These are phyloP conservation scores for Fremontodendron californicum DNA, from an alignment of 345 rosid species.

Conservation along the genomic window DNA sequence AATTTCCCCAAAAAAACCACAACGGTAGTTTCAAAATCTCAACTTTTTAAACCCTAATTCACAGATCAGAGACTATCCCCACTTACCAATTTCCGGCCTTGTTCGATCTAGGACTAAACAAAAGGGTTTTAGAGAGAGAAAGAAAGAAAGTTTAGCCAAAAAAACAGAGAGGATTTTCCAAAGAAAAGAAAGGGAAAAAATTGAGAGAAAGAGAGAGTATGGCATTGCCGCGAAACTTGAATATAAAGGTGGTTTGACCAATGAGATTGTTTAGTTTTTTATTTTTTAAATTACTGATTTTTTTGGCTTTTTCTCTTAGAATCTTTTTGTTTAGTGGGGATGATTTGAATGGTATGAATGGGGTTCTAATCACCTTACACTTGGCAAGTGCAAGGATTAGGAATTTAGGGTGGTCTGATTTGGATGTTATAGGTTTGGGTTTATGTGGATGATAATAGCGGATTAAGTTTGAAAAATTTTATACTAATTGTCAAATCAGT, in stretches of 20 bases:
- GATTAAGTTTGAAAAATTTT: slow-evolving; percentile 13
- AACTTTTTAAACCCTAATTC: slow-evolving; percentile 16
- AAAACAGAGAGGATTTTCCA: background rate
- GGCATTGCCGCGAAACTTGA: slow-evolving; percentile 83
- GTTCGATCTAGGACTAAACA: background rate
- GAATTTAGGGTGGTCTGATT: background rate
- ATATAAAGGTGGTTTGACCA: slow-evolving; percentile 37
- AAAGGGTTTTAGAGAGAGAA: background rate
- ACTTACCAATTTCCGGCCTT: background rate
- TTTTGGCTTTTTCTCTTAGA: background rate
- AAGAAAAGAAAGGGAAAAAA: background rate
- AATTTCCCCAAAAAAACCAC: background rate
- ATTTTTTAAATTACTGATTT: background rate
- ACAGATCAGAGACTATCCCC: slow-evolving; percentile 1
- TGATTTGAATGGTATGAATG: too few species aligned
- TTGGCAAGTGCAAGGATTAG: background rate
- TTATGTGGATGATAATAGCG: background rate
- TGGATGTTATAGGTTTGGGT: background rate
- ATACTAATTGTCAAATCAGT: background rate
- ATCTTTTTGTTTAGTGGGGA: background rate
- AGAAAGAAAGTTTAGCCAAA: background rate
- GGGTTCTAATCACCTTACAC: background rate
- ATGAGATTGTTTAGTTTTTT: slow-evolving; percentile 13
- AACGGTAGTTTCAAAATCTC: background rate
- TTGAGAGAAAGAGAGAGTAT: slow-evolving; percentile 6